Evolutionary conservation across 129 eudicot genomes (phyloP).

Genomic region (Heracleum sosnowskyi): DNA sequence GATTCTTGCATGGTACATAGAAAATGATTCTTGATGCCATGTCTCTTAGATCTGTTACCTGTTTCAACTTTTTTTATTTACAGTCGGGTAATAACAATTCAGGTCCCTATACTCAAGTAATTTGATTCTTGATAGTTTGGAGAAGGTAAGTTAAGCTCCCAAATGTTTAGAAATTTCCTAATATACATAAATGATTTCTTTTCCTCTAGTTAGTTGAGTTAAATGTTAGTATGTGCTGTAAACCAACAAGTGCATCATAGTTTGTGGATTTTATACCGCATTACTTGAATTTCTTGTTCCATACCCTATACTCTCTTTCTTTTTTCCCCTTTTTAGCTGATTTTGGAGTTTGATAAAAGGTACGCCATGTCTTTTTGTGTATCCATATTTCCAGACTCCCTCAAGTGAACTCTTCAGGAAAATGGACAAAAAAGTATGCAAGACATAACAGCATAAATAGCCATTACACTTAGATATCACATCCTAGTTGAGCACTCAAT

Average conservation of each 20-base stretch:
- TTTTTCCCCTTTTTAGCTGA: neutral
- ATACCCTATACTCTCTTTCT: neutral
- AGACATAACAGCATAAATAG: neutral
- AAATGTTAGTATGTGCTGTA: neutral
- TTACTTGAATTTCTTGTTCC: neutral
- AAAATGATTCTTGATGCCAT: neutral
- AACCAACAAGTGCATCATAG: neutral
- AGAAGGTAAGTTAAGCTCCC: constrained; percentile 17
- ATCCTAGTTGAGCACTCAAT: neutral
- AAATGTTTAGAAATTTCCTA: constrained; percentile 18
- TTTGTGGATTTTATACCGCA: neutral
- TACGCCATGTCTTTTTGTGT: neutral
- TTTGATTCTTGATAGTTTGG: constrained; percentile 22
- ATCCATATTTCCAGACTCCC: neutral
- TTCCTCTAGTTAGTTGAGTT: neutral
- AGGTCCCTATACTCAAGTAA: too few relatives aligned
- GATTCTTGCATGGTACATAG: neutral
- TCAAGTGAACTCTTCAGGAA: neutral
- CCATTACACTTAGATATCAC: neutral
- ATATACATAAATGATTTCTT: constrained; percentile 25
- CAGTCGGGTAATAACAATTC: neutral
- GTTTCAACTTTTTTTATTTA: neutral
- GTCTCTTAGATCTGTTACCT: neutral
- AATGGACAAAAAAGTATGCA: neutral
- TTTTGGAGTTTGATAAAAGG: neutral